Base-by-base conservation (phyloP, 345 rosid genomes). In the Eucalyptus rudis region DNA sequence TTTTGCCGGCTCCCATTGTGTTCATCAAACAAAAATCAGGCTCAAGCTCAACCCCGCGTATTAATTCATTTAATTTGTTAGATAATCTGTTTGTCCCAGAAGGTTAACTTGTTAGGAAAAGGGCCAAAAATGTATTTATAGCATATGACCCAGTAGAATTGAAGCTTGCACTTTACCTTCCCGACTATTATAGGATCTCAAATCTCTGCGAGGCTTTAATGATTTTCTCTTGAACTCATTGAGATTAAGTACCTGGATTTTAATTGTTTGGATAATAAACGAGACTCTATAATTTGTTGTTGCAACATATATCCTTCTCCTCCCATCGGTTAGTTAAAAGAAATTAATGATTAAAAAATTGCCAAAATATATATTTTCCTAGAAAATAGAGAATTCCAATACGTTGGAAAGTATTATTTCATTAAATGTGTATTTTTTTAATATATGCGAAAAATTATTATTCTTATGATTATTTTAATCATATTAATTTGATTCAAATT, bases 1-100 rank as follows among this genome's bases (percentile, higher is more conserved):
- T 33, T 62, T 86, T 24, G 87, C 17, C 3, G 88, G 88, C 50
- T 89, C 88, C 90, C 90, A 88, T 29, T 56, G 49, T 40, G 49
- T 27, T 19, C 12, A 58, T 12, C 8, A 25, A 81, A 52, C 10
- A 9, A 54, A 22, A 88, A 76, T 50, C 2, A 43, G 27, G 51
- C 10, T 66, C 36, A 6, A 24, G 54, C 54, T 14, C 33, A 52
- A 31, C 12, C 25, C 29, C 25, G 2, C 7, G 25, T 25, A 51
- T 51, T 19, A 27, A 27, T 29, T 31, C 40, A 86, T 47, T 31
- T 17, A 10, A 50, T 44, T 45, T 49, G 54, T 27, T 33, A 36
- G 81, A 71, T 71, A 36, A 71, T 33, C 13, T 5, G 24, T 9
- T 33, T 33, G 80, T 36, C 81, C 45, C 4, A 10, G 6, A 36